A percentile compares a stretch with the other conserved stretches of the same genome.
Conservation (phyloP, 495 filamentous ascomycete genomes). For the Aspergillus taichungensis region DNA sequence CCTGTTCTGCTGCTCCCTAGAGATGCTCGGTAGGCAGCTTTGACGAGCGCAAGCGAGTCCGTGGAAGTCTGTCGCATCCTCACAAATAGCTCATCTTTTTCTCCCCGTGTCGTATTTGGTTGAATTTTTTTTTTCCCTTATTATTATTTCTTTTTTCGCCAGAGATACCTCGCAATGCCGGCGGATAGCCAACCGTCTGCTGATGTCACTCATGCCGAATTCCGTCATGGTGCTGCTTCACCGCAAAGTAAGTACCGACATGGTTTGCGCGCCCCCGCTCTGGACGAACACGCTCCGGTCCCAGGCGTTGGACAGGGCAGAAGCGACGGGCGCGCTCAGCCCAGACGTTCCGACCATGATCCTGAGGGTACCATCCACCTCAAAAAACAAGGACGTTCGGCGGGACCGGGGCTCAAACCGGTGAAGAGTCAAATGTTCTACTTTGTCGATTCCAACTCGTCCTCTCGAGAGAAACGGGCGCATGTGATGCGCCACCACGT, state of each 20-base stretch:
- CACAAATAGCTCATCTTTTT: too few species aligned
- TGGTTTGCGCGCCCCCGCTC: too few species aligned
- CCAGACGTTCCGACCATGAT: conserved; percentile 15
- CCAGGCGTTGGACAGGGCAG: too few species aligned
- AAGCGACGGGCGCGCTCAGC: too few species aligned
- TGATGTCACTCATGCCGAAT: conserved; percentile 8
- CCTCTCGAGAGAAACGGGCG: conserved; percentile 37
- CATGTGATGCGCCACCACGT: conserved; percentile 45
- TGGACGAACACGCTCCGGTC: too few species aligned
- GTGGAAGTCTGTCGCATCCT: too few species aligned
- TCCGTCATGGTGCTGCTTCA: not conserved
- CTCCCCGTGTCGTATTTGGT: conserved; percentile 9
- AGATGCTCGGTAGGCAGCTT: too few species aligned
- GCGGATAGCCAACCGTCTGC: conserved; percentile 12
- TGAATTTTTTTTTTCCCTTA: conserved; percentile 9
- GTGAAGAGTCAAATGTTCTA: conserved; percentile 32
- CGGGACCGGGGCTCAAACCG: conserved; percentile 11
- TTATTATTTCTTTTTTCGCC: not conserved
- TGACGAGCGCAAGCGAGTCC: too few species aligned
- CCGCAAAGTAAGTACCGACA: too few species aligned
- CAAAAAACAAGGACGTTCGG: conserved; percentile 18
- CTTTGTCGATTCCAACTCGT: conserved; percentile 37
- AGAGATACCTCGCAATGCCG: conserved; percentile 20
- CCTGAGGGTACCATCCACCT: conserved; percentile 11
- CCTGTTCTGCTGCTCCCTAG: too few species aligned